A percentile compares a stretch with the other conserved stretches of the same genome.
These are phyloP conservation scores for Auriscalpium orientale DNA, from an alignment of 768 basidiomycete species.

Conservation along the genomic window DNA sequence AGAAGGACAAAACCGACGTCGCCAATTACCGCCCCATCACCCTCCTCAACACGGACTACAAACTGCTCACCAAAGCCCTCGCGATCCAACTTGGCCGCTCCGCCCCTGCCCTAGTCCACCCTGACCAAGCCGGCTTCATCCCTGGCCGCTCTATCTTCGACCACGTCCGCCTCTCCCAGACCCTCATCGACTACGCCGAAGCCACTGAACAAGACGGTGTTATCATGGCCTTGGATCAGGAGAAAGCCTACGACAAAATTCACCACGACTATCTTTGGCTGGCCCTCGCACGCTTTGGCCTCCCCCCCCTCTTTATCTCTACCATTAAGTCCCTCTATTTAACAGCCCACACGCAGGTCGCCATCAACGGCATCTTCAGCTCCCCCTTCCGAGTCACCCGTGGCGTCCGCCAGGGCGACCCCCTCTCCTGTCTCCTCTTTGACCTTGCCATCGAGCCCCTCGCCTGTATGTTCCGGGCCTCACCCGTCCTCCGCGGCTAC, in stretches of 20 bases:
- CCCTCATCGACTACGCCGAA: constrained; percentile 2
- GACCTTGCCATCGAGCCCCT: background rate
- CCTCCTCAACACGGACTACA: background rate
- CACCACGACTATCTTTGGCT: constrained; percentile 11
- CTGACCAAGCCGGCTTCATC: constrained; percentile 7
- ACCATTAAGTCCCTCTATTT: constrained; percentile 1
- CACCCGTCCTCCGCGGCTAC: background rate
- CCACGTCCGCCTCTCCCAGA: background rate
- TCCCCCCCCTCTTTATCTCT: background rate
- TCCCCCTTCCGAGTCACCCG: background rate
- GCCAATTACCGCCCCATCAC: background rate
- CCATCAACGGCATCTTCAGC: background rate
- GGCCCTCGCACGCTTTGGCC: background rate
- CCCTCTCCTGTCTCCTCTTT: background rate
- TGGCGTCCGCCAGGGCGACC: background rate
- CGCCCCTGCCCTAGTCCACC: background rate
- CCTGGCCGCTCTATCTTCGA: constrained; percentile 1
- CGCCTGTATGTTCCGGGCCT: background rate
- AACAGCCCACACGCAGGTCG: background rate
- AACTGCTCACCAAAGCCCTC: background rate
- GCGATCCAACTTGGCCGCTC: background rate
- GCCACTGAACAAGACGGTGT: background rate
- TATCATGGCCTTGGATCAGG: background rate
- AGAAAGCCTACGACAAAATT: constrained; percentile 11
- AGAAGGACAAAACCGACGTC: background rate